A percentile compares a stretch with the other conserved stretches of the same genome.
Evolutionary conservation across 1,139 yeast species (phyloP).

Genomic region (Arxiozyma heterogenica): DNA sequence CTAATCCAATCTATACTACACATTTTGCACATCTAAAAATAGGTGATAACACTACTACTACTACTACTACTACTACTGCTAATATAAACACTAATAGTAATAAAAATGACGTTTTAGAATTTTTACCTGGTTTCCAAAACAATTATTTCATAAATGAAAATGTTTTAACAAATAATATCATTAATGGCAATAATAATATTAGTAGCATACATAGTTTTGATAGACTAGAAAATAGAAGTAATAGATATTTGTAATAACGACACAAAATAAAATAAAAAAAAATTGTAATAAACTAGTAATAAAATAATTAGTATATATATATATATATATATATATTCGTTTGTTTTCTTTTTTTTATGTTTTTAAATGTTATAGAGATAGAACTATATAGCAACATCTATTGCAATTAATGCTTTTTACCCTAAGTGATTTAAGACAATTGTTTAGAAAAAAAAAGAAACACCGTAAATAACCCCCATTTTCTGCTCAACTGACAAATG

Average conservation of each 20-base stretch:
- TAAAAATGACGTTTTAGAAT: neutral
- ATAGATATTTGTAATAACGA: conserved; percentile 15
- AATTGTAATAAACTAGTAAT: neutral
- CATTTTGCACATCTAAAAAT: neutral
- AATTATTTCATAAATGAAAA: neutral
- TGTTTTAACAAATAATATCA: neutral
- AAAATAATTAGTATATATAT: too few species aligned
- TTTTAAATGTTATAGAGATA: too few species aligned
- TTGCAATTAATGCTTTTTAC: too few species aligned
- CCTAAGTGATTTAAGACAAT: too few species aligned
- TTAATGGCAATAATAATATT: neutral
- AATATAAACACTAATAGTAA: neutral
- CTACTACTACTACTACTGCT: neutral
- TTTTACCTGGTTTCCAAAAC: conserved; percentile 4
- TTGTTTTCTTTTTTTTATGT: too few species aligned
- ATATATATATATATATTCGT: too few species aligned
- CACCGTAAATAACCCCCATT: too few species aligned
- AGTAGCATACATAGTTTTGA: conserved; percentile 9
- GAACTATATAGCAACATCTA: too few species aligned
- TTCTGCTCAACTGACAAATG: too few species aligned
- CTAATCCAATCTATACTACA: neutral
- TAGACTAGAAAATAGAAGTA: conserved; percentile 23
- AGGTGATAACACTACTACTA: neutral
- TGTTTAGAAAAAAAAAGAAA: too few species aligned
- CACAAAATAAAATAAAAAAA: neutral